Conservation (phyloP, 495 filamentous ascomycete genomes). For the Aeminium ludgeri region DNA sequence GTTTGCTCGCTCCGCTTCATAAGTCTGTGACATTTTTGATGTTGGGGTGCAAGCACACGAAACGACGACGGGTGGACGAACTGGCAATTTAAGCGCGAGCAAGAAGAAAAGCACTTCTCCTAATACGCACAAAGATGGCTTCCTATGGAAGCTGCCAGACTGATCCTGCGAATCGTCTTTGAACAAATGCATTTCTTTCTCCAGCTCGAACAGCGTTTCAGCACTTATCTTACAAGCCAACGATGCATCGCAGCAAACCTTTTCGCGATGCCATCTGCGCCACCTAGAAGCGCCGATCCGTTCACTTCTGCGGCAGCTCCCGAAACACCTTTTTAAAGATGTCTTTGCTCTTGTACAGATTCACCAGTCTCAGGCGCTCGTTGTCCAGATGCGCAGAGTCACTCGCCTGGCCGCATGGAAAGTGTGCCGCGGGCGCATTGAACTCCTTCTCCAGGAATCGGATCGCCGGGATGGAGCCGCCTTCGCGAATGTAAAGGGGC, state of each 20-base stretch:
- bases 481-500: constrained; percentile 86
- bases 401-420: constrained; percentile 90
- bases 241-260: neutral
- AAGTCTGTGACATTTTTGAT: neutral
- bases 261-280: too few species aligned
- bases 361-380: constrained; percentile 70
- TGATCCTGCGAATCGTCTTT: too few species aligned
- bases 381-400: constrained; percentile 91
- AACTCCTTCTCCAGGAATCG: constrained; percentile 93
- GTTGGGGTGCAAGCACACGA: too few species aligned
- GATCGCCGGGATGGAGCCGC: constrained; percentile 83
- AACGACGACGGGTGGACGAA: too few species aligned
- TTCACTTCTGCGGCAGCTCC: constrained; percentile 41
- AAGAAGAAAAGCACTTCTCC: too few species aligned
- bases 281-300: too few species aligned
- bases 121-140: too few species aligned
- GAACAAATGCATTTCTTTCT: too few species aligned
- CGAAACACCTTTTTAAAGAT: constrained; percentile 79
- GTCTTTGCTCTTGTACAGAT: constrained; percentile 78
- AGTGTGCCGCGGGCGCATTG: constrained; percentile 73
- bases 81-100: too few species aligned
- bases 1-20: neutral
- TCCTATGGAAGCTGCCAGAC: too few species aligned
- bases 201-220: too few species aligned
- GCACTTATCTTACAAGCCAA: too few species aligned